phyloP scores from a whole-genome alignment of 139 green algal genomes.

The Chlorella sp. region DNA sequence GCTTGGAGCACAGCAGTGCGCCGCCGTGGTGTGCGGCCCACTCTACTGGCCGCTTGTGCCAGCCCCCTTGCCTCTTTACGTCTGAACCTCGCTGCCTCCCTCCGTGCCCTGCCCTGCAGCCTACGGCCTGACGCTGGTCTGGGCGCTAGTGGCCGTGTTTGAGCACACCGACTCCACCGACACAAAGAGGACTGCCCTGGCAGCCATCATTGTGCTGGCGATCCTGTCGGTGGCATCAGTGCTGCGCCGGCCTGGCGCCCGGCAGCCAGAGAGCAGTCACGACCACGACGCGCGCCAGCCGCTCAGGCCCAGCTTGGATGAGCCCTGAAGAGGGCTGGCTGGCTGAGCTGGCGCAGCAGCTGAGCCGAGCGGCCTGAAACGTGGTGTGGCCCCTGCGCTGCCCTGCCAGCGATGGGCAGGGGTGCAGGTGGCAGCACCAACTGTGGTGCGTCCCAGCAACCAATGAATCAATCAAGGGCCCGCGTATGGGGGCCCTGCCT shows the following conservation, averaged over 20 bases:
- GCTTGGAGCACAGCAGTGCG: not conserved
- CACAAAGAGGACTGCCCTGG: slow-evolving; percentile 1
- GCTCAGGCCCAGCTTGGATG: not conserved
- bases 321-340: not conserved
- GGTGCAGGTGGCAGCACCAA: too few species aligned
- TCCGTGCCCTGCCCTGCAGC: slow-evolving; percentile 27
- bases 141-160: slow-evolving; percentile 58
- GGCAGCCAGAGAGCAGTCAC: not conserved
- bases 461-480: too few species aligned
- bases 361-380: too few species aligned
- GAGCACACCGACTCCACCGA: slow-evolving; percentile 10
- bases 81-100: too few species aligned
- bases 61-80: not conserved
- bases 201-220: slow-evolving; percentile 12
- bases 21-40: not conserved
- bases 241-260: slow-evolving; percentile 23
- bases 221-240: slow-evolving; percentile 13
- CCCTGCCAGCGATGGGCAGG: too few species aligned
- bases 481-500: too few species aligned
- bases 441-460: too few species aligned
- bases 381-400: too few species aligned
- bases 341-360: not conserved
- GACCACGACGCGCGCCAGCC: not conserved
- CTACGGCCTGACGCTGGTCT: slow-evolving; percentile 71
- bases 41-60: not conserved